A percentile compares a stretch with the other conserved stretches of the same genome.
These are phyloP conservation scores for Capillidium heterosporum DNA, from an alignment of 371 early-diverging fungal genomes.

Conservation along the genomic window DNA sequence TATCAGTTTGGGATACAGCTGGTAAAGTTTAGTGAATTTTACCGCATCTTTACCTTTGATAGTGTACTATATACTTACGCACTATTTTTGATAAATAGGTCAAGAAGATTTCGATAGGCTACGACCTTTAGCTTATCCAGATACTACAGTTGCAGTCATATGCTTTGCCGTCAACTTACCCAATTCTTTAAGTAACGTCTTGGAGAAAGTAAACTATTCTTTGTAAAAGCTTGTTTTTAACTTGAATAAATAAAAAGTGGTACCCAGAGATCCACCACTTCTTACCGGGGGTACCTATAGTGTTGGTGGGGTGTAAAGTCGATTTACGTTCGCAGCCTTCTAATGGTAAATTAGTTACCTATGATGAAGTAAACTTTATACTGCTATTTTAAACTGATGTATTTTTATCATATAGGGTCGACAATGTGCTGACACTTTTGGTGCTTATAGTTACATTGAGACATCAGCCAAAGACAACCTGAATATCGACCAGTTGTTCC, in stretches of 20 bases:
- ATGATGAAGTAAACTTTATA: no score
- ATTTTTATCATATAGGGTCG: no score
- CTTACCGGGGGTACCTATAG: constrained; percentile 42
- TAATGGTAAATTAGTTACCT: no score
- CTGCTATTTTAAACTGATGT: no score
- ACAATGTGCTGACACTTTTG: no score
- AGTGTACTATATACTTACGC: neutral
- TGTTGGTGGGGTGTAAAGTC: constrained; percentile 54
- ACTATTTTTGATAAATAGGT: constrained; percentile 18
- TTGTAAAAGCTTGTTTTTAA: neutral
- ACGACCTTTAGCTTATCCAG: constrained; percentile 79
- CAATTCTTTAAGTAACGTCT: constrained; percentile 71
- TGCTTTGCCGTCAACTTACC: constrained; percentile 69
- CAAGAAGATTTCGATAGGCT: constrained; percentile 84
- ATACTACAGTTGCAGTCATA: constrained; percentile 74
- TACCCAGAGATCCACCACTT: constrained; percentile 50
- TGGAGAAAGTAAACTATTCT: constrained; percentile 26
- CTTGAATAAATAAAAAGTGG: constrained; percentile 36
- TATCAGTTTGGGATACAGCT: constrained; percentile 60
- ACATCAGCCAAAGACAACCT: no score
- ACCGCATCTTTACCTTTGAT: no score
- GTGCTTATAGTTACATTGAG: no score
- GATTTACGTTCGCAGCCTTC: no score
- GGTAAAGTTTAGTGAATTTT: no score
- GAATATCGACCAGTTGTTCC: no score